phyloP scores from a whole-genome alignment of 2,329 filamentous ascomycete genomes.

The Stagonosporopsis cucurbitacearum region DNA sequence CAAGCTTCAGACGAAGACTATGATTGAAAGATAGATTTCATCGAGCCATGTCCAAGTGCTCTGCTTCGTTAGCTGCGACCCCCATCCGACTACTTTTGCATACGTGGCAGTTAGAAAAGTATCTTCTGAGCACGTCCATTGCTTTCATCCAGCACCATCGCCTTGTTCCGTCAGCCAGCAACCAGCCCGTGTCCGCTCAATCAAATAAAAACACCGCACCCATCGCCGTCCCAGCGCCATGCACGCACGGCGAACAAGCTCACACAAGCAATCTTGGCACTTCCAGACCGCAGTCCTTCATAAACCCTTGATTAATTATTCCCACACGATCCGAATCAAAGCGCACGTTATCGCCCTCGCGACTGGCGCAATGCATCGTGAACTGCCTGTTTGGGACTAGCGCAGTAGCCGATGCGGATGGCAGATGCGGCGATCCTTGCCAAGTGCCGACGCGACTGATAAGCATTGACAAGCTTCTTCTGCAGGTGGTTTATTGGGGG shows the following conservation, averaged over 20 bases:
- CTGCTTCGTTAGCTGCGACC: background rate
- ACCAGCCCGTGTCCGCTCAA: background rate
- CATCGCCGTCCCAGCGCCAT: background rate
- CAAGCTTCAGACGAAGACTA: background rate
- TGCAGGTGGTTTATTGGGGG: conserved; percentile 1
- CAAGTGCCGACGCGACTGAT: conserved; percentile 13
- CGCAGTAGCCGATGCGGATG: background rate
- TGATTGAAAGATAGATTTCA: conserved; percentile 3
- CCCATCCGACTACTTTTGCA: background rate
- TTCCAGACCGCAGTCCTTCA: background rate
- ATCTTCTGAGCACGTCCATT: background rate
- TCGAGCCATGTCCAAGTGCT: background rate
- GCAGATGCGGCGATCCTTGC: no score
- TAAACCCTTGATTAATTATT: background rate
- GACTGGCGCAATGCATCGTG: conserved; percentile 12
- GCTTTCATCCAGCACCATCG: background rate
- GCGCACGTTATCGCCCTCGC: conserved; percentile 2
- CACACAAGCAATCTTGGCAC: conserved; percentile 18
- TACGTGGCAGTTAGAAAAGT: background rate
- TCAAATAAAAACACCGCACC: background rate
- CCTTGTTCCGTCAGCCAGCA: background rate
- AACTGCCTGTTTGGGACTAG: conserved; percentile 17
- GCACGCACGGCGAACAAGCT: conserved; percentile 12
- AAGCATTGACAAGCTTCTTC: conserved; percentile 18
- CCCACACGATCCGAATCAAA: background rate